phyloP scores from a whole-genome alignment of 1,284 basidiomycete genomes.

The Cutaneotrichosporon arboriforme region DNA sequence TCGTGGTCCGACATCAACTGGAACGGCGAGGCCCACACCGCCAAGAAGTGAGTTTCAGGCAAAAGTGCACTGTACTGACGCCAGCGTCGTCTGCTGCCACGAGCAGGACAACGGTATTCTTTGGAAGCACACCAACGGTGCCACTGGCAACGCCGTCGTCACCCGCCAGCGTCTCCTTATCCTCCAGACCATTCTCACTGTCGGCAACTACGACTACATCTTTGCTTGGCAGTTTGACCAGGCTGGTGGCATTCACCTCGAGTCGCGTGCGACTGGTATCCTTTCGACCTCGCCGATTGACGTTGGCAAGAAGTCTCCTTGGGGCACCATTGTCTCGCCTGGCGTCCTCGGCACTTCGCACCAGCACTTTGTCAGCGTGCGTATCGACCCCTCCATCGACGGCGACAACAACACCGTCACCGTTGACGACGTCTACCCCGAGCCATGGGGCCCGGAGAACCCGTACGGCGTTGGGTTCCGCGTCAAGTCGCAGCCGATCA shows the following conservation, averaged over 20 bases:
- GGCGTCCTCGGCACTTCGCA: slow-evolving; percentile 1
- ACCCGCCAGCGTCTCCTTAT: slow-evolving; percentile 1
- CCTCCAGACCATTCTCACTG: slow-evolving; percentile 2
- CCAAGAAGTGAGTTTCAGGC: not conserved
- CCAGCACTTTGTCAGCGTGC: slow-evolving; percentile 21
- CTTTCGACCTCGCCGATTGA: slow-evolving; percentile 2
- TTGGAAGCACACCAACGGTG: slow-evolving; percentile 4
- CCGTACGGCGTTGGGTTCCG: slow-evolving; percentile 2
- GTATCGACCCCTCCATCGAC: slow-evolving; percentile 41
- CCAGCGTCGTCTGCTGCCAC: slow-evolving; percentile 27
- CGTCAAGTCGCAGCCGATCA: not conserved
- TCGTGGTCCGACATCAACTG: slow-evolving; percentile 2
- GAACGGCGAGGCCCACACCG: not conserved
- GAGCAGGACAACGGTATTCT: slow-evolving; percentile 49
- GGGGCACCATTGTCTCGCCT: not conserved
- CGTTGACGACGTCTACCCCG: not conserved
- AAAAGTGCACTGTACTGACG: not conserved
- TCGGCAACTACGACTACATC: slow-evolving; percentile 7
- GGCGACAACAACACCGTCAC: slow-evolving; percentile 25
- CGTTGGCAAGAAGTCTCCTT: not conserved
- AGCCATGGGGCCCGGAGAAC: not conserved
- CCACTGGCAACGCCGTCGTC: not conserved
- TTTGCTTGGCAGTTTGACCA: slow-evolving; percentile 6
- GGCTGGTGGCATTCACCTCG: slow-evolving; percentile 3
- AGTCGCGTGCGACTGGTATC: slow-evolving; percentile 4